Conservation (phyloP, 306 rosid species). For the Ceratonia siliqua region DNA sequence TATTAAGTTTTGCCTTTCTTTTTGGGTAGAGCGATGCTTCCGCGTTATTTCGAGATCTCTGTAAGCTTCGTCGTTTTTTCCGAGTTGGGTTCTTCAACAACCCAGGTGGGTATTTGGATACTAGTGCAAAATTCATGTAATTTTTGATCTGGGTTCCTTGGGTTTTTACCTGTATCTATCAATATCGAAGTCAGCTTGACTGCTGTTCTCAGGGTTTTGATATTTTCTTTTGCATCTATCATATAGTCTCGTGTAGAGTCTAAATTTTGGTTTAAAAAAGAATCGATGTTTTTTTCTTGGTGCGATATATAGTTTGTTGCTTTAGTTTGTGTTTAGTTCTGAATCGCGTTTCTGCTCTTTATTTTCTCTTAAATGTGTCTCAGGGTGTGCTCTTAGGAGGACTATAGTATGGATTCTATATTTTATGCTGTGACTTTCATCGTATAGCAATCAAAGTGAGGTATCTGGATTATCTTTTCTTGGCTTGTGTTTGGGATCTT, state of each 20-base stretch:
- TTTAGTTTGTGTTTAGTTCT: constrained; percentile 24
- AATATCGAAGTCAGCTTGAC: background rate
- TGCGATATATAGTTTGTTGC: constrained; percentile 1
- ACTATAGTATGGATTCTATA: constrained; percentile 26
- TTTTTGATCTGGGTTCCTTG: background rate
- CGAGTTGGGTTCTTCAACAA: background rate
- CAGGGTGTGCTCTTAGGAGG: constrained; percentile 34
- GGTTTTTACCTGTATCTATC: constrained; percentile 21
- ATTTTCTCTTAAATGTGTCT: constrained; percentile 19
- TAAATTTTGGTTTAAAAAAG: constrained; percentile 14
- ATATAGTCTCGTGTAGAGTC: background rate
- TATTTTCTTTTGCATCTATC: background rate
- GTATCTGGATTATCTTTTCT: constrained; percentile 20
- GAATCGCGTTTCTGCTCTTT: constrained; percentile 31
- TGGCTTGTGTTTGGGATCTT: constrained; percentile 20
- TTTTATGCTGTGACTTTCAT: constrained; percentile 17
- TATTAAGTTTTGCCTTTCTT: background rate
- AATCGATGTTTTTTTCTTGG: background rate
- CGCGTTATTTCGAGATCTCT: background rate
- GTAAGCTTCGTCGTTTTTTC: background rate
- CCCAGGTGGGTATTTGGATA: background rate
- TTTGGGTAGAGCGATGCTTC: constrained; percentile 1
- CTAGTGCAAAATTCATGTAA: background rate
- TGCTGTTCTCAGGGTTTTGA: constrained; percentile 25
- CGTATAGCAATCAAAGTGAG: constrained; percentile 28